These are phyloP conservation scores for Acer campestre DNA, from an alignment of 345 rosid species.

Conservation along the genomic window DNA sequence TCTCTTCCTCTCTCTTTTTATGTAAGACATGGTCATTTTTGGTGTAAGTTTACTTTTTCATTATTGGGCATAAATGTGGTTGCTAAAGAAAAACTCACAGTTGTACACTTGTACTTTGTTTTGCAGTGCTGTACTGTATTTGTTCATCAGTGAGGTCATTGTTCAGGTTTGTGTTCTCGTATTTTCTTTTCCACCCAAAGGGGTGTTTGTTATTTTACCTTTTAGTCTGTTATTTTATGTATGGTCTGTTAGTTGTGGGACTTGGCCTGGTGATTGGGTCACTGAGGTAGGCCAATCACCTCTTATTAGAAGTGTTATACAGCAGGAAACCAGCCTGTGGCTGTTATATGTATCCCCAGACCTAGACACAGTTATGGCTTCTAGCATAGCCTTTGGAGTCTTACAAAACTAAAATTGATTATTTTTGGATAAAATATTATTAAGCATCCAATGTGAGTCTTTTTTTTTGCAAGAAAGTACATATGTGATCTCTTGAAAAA, in stretches of 20 bases:
- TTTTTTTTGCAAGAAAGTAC: background rate
- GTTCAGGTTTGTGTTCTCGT: slow-evolving; percentile 67
- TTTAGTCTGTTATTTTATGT: background rate
- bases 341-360: background rate
- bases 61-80: background rate
- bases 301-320: slow-evolving; percentile 2
- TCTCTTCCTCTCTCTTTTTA: slow-evolving; percentile 5
- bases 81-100: slow-evolving; percentile 27
- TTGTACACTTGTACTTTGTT: slow-evolving; percentile 27
- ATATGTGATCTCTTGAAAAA: background rate
- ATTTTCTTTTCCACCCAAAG: slow-evolving; percentile 18
- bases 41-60: background rate
- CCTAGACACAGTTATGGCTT: background rate
- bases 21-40: background rate
- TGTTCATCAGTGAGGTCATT: slow-evolving; percentile 80
- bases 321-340: background rate
- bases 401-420: background rate
- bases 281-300: slow-evolving; percentile 4
- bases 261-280: slow-evolving; percentile 5
- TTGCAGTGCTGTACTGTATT: slow-evolving; percentile 72
- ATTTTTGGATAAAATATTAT: background rate
- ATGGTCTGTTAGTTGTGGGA: background rate
- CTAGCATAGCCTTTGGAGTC: background rate
- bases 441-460: background rate
- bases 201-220: background rate